phyloP scores from a whole-genome alignment of 805 yeast genomes.

The Tetrapisispora iriomotensis region DNA sequence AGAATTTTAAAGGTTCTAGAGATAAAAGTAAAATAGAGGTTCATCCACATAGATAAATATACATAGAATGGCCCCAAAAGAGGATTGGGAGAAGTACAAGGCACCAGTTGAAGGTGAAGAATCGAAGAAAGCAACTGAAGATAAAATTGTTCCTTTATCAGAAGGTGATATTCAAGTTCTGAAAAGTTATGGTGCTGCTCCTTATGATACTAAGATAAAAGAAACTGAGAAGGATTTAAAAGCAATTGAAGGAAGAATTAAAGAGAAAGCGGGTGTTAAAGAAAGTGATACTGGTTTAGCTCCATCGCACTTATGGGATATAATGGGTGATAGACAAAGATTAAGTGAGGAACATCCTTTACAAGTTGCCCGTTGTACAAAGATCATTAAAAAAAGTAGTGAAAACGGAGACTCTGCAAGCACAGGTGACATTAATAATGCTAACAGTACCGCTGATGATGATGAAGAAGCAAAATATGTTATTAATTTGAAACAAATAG shows the following conservation, averaged over 20 bases:
- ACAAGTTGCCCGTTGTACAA: conserved; percentile 98
- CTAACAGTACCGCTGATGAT: conserved; percentile 30
- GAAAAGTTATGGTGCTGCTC: conserved; percentile 96
- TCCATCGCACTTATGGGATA: conserved; percentile 96
- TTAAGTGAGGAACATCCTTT: conserved; percentile 90
- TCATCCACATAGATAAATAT: too few species aligned
- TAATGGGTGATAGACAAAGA: conserved; percentile 88
- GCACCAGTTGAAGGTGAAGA: conserved; percentile 71
- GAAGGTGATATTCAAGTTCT: conserved; percentile 97
- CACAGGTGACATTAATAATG: conserved; percentile 10
- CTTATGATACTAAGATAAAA: conserved; percentile 76
- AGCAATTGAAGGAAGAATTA: conserved; percentile 74
- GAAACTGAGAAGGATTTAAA: conserved; percentile 79
- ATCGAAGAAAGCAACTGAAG: conserved; percentile 46
- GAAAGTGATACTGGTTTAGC: conserved; percentile 98
- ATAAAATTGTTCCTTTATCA: conserved; percentile 72
- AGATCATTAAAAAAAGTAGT: conserved; percentile 68
- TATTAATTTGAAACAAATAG: conserved; percentile 94
- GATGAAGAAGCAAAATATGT: conserved; percentile 86
- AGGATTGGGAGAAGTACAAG: conserved; percentile 96
- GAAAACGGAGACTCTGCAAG: conserved; percentile 25
- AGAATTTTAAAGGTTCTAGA: too few species aligned
- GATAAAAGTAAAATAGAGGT: too few species aligned
- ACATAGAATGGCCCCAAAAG: conserved; percentile 78
- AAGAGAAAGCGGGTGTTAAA: conserved; percentile 87